phyloP scores from a whole-genome alignment of 768 basidiomycete genomes.

The Fomitopsis pulvina region DNA sequence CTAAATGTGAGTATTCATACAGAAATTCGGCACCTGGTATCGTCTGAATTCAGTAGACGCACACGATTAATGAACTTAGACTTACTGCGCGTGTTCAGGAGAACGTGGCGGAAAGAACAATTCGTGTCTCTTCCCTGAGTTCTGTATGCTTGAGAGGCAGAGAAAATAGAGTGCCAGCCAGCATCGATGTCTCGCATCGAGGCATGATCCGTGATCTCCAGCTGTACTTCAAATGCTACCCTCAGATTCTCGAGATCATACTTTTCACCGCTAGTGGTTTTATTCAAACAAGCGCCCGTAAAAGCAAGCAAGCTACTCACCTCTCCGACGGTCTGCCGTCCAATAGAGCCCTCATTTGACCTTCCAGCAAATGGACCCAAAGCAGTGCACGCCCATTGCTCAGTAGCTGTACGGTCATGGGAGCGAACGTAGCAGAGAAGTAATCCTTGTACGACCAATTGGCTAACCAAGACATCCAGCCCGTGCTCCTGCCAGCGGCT shows the following conservation, averaged over 20 bases:
- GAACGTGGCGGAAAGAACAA: conserved; percentile 17
- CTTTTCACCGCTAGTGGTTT: not conserved
- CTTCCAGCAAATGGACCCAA: conserved; percentile 12
- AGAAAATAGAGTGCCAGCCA: conserved; percentile 1
- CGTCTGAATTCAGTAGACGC: not conserved
- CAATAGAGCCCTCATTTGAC: conserved; percentile 8
- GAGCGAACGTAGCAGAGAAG: conserved; percentile 19
- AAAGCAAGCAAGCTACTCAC: conserved; percentile 1
- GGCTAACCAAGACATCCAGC: not conserved
- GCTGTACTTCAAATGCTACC: conserved; percentile 22
- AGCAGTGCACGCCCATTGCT: conserved; percentile 17
- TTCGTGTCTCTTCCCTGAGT: conserved; percentile 8
- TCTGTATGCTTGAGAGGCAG: conserved; percentile 10
- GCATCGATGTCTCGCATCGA: not conserved
- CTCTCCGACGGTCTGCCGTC: not conserved
- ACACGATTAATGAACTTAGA: not conserved
- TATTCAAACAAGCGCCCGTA: not conserved
- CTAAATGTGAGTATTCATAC: conserved; percentile 18
- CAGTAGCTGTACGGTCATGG: conserved; percentile 14
- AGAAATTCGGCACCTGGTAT: conserved; percentile 16
- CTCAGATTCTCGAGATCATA: conserved; percentile 10
- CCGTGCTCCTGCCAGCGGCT: not conserved
- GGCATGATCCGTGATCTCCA: conserved; percentile 13
- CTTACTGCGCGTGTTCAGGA: conserved; percentile 18
- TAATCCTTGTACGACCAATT: conserved; percentile 10